Evolutionary conservation across 139 green algal genomes (phyloP).

Genomic region (Nannochloris sp.): DNA sequence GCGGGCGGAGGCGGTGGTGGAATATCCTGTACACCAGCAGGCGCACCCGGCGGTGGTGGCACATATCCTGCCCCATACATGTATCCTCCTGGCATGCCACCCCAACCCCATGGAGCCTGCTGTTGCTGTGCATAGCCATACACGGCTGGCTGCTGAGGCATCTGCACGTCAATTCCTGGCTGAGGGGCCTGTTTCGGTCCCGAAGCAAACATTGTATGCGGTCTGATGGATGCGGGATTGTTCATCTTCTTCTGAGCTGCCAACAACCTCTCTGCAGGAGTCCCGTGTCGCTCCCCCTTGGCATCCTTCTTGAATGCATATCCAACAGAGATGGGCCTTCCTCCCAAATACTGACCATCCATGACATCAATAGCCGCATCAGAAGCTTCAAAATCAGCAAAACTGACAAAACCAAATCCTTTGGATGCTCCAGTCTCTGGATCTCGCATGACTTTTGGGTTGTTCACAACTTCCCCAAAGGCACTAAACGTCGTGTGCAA

Average conservation of each 20-base stretch:
- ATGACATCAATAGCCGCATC: constrained; percentile 94
- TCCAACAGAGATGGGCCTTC: constrained; percentile 75
- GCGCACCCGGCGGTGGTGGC: neutral
- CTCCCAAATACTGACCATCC: constrained; percentile 91
- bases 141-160: neutral
- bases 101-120: constrained; percentile 1
- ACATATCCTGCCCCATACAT: constrained; percentile 1
- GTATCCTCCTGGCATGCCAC: neutral
- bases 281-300: constrained; percentile 92
- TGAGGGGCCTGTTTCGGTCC: constrained; percentile 25
- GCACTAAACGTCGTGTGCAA: constrained; percentile 98
- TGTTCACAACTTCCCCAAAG: constrained; percentile 88
- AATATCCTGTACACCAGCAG: neutral
- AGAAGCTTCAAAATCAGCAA: constrained; percentile 85
- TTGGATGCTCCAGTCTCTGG: constrained; percentile 76
- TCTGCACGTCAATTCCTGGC: constrained; percentile 8
- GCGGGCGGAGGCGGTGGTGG: constrained; percentile 12
- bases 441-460: constrained; percentile 96
- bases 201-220: constrained; percentile 82
- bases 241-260: constrained; percentile 66
- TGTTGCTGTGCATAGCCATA: neutral
- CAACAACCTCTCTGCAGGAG: constrained; percentile 82
- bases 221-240: constrained; percentile 33
- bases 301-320: constrained; percentile 98
- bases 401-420: constrained; percentile 95